Base-by-base conservation (phyloP, 768 basidiomycete genomes). In the Lactarius hatsudake region DNA sequence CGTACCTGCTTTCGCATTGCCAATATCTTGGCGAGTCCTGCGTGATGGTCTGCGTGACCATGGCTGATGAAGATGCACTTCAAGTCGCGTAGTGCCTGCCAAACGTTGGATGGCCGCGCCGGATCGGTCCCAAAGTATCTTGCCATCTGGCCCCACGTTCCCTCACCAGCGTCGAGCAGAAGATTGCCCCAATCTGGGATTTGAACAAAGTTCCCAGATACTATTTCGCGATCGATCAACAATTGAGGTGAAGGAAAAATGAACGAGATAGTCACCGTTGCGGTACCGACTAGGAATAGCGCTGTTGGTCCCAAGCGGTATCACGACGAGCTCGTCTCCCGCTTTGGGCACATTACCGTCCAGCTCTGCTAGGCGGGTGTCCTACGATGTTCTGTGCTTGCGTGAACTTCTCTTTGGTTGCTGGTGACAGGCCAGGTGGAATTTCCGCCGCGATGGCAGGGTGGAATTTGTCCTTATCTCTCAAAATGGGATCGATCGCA, bases 11-110 rank as follows among this genome's bases (percentile, higher is more conserved):
- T 83, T 63, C 96, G 83, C 78, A 88, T 85, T 0, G 85, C 80
- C 20, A 98, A 80, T 9, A 98, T 78, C 65, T 87, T 86, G 0
- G 87, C 82, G 40, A 96, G 75, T 9, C 96, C 96, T 48, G 90
- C 83, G 74, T 97, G 96, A 75, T 98, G 96, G 73, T 98, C 96
- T 0, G 84, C 96, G 73, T 97, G 96, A 71, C 90, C 84, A 74
- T 98, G 96, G 68, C 91, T 94, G 67, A 96, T 81, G 75, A 88
- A 97, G 43, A 98, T 83, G 73, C 91, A 87, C 72, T 85, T 89
- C 15, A 95, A 75, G 59, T 89, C 80, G n/a, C 87, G 79, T 61
- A 95, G 78, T 17, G 88, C 80, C 15, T 85, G 74, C 81, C 85
- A 85, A 3, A 84, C 85, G 63, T 80, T 81, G 12, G 73, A 69